A percentile compares a stretch with the other conserved stretches of the same genome.
Evolutionary conservation across 164 flowering plant species (phyloP).

Genomic region (Berberis vulgaris): DNA sequence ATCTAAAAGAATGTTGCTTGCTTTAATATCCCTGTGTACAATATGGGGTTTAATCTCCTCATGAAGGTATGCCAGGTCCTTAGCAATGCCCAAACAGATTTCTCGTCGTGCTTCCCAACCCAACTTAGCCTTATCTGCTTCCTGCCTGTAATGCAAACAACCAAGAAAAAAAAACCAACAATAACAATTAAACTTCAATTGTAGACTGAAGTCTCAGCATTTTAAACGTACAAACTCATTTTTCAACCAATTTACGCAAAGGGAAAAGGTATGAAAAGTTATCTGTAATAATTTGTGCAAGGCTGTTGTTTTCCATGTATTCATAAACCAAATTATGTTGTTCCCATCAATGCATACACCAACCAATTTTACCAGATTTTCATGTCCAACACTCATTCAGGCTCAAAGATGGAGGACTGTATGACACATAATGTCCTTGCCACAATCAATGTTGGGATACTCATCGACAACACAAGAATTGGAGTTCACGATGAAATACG

Average conservation of each 20-base stretch:
- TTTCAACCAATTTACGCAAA: too few species aligned
- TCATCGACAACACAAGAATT: too few species aligned
- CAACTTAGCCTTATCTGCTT: slow-evolving; percentile 31
- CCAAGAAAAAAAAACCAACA: background rate
- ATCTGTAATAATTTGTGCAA: slow-evolving; percentile 12
- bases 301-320: slow-evolving; percentile 31
- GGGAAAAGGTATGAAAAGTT: too few species aligned
- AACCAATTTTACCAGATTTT: slow-evolving; percentile 27
- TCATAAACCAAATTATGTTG: slow-evolving; percentile 31
- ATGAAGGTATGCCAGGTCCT: slow-evolving; percentile 47
- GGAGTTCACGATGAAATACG: too few species aligned
- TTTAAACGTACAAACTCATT: too few species aligned
- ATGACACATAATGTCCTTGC: too few species aligned
- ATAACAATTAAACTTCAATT: too few species aligned
- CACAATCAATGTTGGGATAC: too few species aligned
- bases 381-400: slow-evolving; percentile 21
- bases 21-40: too few species aligned
- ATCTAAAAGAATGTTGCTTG: slow-evolving; percentile 31
- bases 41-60: slow-evolving; percentile 44
- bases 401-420: too few species aligned
- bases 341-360: slow-evolving; percentile 28
- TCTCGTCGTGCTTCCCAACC: slow-evolving; percentile 36
- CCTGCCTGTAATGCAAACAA: slow-evolving; percentile 16
- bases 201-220: too few species aligned
- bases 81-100: slow-evolving; percentile 42